phyloP scores from a whole-genome alignment of 805 yeast genomes.

The Saccharomycopsis malanga region DNA sequence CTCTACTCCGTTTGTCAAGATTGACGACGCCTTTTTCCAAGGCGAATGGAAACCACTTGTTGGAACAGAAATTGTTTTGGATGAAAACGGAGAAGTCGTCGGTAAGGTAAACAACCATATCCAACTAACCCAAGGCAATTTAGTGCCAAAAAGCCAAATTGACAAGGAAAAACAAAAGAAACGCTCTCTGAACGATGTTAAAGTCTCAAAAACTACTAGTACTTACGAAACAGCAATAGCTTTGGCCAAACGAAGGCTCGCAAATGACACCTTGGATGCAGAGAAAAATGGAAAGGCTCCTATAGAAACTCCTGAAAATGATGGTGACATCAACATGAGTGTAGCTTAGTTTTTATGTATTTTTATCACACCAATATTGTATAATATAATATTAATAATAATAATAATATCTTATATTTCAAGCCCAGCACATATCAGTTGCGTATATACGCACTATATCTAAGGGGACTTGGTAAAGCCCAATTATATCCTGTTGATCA shows the following conservation, averaged over 20 bases:
- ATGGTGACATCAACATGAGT: too few relatives aligned
- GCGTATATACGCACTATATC: too few relatives aligned
- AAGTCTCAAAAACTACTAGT: neutral
- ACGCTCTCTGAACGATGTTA: neutral
- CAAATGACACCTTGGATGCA: neutral
- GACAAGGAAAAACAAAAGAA: neutral
- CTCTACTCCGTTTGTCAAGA: conserved; percentile 47
- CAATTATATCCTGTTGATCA: too few relatives aligned
- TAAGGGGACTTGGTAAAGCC: too few relatives aligned
- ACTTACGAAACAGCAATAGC: neutral
- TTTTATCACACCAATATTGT: too few relatives aligned
- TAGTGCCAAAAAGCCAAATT: conserved; percentile 5
- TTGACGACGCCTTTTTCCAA: conserved; percentile 54
- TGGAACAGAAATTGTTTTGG: conserved; percentile 59
- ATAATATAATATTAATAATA: too few relatives aligned
- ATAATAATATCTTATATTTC: too few relatives aligned
- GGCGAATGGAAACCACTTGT: conserved; percentile 72
- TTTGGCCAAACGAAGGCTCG: conserved; percentile 1
- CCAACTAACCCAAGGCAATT: conserved; percentile 12
- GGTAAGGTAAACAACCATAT: conserved; percentile 16
- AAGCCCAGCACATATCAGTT: too few relatives aligned
- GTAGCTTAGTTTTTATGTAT: too few relatives aligned
- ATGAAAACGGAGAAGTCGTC: conserved; percentile 23
- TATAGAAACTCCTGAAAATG: too few relatives aligned
- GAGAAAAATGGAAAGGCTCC: neutral